Evolutionary conservation across 257 asterid species (phyloP).

Genomic region (Euphrasia confusa): DNA sequence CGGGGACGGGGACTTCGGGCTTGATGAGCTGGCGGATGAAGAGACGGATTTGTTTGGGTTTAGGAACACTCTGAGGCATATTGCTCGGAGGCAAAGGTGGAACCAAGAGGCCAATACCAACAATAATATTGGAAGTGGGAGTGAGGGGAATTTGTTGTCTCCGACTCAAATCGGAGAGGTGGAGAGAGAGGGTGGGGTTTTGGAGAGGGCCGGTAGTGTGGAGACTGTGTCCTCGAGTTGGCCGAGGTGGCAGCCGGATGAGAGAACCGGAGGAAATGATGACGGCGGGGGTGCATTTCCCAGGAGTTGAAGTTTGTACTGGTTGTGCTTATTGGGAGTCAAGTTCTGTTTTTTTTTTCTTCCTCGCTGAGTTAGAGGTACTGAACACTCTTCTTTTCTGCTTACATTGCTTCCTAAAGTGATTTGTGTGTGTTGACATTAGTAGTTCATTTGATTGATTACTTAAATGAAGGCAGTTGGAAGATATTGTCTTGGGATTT

Average conservation of each 20-base stretch:
- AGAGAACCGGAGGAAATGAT: slow-evolving; percentile 46
- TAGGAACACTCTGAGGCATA: slow-evolving; percentile 48
- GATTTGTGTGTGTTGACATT: slow-evolving; percentile 13
- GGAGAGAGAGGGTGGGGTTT: slow-evolving; percentile 52
- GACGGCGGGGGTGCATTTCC: slow-evolving; percentile 36
- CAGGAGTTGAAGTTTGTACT: slow-evolving; percentile 28
- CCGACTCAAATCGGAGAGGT: slow-evolving; percentile 69
- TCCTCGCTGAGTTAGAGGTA: slow-evolving; percentile 34
- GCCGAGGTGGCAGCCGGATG: slow-evolving; percentile 60
- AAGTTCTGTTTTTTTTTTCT: slow-evolving; percentile 11
- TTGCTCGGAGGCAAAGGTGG: slow-evolving; percentile 49
- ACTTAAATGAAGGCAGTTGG: slow-evolving; percentile 4
- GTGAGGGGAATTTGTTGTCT: slow-evolving; percentile 53
- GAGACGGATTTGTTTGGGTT: slow-evolving; percentile 49
- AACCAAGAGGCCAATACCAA: slow-evolving; percentile 29
- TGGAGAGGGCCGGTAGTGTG: slow-evolving; percentile 58
- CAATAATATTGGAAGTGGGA: slow-evolving; percentile 29
- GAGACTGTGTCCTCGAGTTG: slow-evolving; percentile 66
- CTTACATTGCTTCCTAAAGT: slow-evolving; percentile 12
- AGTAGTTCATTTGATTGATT: background rate
- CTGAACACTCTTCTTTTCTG: background rate
- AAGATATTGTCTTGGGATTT: background rate
- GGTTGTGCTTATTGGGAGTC: slow-evolving; percentile 13
- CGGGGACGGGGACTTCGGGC: slow-evolving; percentile 35
- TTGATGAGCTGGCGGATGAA: slow-evolving; percentile 61